Evolutionary conservation across 176 grass and related monocot genomes (phyloP), one percentile per base, ranked within the genome.

Genomic region (Ampelocalamus luodianensis): DNA sequence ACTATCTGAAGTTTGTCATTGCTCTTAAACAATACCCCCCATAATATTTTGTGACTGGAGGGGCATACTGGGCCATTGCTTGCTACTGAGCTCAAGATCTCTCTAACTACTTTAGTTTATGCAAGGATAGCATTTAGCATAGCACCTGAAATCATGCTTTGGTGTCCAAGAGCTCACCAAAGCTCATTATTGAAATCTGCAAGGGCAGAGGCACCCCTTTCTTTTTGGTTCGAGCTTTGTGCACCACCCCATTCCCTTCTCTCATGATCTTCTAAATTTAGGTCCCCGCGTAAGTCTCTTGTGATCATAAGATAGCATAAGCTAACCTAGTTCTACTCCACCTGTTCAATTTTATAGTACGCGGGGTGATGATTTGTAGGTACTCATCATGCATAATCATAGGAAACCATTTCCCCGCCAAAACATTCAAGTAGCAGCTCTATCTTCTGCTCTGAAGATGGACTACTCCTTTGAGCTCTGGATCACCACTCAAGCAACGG

Each of bases 101-200:
- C 56, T 37, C 26, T 20, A 59, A 18, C 26, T 55, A 24, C 1
- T 27, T 51, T 84, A 65, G 38, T 84, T 73, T 84, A 73, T 66
- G 46, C 39, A 3, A 16, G 18, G 26, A 12, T 45, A 38, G 45
- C 66, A 58, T 67, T 67, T 67, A 66, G 76, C 45, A 37, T 37
- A 76, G 63, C 83, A 76, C 83, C 83, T 90, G 78, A 64, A 89
- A 77, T 64, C 62, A 54, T 82, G 71, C 44, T 50, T 62, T 22
- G 2, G 14, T 64, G 71, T 17, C 53, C 1, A 49, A 26, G 62
- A 44, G 24, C 32, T 2, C 65, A 65, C 1, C 40, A 26, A 51
- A 44, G 24, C 32, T 2, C 65, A 65, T 56, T 53, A 49, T 65
- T 65, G 63, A 72, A 72, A 44, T 54, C 20, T 65, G 60, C 18